These are phyloP conservation scores for Lactarius tabidus DNA, from an alignment of 768 basidiomycete species.

Conservation along the genomic window DNA sequence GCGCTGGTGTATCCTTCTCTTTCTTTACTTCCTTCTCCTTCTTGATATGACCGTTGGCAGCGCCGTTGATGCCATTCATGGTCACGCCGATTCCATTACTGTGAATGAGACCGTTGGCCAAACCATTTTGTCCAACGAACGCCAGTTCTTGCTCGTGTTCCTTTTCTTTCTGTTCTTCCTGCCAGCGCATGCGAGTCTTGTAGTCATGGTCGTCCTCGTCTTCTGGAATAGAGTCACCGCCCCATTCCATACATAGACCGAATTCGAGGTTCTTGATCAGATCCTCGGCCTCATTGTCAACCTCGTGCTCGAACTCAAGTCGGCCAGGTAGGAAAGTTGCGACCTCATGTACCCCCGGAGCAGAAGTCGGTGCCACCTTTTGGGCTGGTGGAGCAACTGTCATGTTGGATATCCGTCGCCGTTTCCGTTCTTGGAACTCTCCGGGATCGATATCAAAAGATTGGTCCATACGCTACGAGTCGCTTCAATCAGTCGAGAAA, in stretches of 20 bases:
- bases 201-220: slow-evolving; percentile 78
- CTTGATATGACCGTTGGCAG: slow-evolving; percentile 31
- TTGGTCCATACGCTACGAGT: slow-evolving; percentile 40
- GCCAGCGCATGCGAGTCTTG: slow-evolving; percentile 43
- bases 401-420: slow-evolving; percentile 81
- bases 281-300: slow-evolving; percentile 96
- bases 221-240: slow-evolving; percentile 75
- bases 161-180: slow-evolving; percentile 38
- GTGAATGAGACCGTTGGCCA: slow-evolving; percentile 33
- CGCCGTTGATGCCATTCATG: slow-evolving; percentile 37
- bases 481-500: slow-evolving; percentile 20
- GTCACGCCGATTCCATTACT: slow-evolving; percentile 32
- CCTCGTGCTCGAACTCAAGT: slow-evolving; percentile 97
- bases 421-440: slow-evolving; percentile 86
- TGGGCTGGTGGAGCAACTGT: slow-evolving; percentile 50
- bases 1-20: slow-evolving; percentile 22
- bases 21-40: slow-evolving; percentile 44
- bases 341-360: slow-evolving; percentile 89
- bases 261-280: slow-evolving; percentile 95
- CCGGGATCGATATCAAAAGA: slow-evolving; percentile 71
- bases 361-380: slow-evolving; percentile 79
- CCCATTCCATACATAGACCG: slow-evolving; percentile 79
- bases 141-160: slow-evolving; percentile 30
- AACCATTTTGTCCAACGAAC: slow-evolving; percentile 9
- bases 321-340: slow-evolving; percentile 91